Base-by-base conservation (phyloP, 345 rosid genomes). In the Pugionium dolabratum region DNA sequence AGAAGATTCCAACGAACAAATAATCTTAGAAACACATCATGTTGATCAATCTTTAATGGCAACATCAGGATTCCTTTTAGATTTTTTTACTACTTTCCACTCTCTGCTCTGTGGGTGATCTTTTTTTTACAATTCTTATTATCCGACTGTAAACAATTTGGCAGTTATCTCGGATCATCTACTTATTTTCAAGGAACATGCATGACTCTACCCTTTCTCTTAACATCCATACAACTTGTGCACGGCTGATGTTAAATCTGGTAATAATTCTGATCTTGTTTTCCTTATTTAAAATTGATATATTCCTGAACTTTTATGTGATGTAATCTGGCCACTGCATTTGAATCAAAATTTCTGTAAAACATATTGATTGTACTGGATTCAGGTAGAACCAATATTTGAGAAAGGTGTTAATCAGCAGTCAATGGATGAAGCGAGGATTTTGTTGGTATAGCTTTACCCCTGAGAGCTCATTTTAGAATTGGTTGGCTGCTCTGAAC, bases 231-330 rank as follows among this genome's bases (percentile, higher is more conserved):
- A 90, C 95, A 4, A 94, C 99, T 44, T 86, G 96, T 73, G 99
- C 96, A 42, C 95, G 97, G 52, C 72, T 94, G 85, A 94, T 94
- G 95, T 77, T 90, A 80, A 94, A 94, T 84, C 89, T 94, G 96
- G 99, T 94, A 59, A 44, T 69, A 18, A 76, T 49, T 62, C 73
- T 69, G 42, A 39, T 50, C 33, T 58, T 42, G 40, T 60, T 54
- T 65, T n/a, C 40, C 68, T 49, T 55, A 36, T 44, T 2, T 64
- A 31, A 34, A 54, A 40, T 45, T 62, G 58, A 50, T 74, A 27
- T 75, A 34, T 64, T 65, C 43, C 64, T 36, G 34, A 29, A 49
- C 45, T 49, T 32, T 31, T 48, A 43, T 58, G 67, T 28, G 33
- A 4, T 41, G 35, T 46, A 62, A 61, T 37, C 53, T 64, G 53